These are phyloP conservation scores for Suillus tomentosus DNA, from an alignment of 768 basidiomycete genomes.

Conservation along the genomic window DNA sequence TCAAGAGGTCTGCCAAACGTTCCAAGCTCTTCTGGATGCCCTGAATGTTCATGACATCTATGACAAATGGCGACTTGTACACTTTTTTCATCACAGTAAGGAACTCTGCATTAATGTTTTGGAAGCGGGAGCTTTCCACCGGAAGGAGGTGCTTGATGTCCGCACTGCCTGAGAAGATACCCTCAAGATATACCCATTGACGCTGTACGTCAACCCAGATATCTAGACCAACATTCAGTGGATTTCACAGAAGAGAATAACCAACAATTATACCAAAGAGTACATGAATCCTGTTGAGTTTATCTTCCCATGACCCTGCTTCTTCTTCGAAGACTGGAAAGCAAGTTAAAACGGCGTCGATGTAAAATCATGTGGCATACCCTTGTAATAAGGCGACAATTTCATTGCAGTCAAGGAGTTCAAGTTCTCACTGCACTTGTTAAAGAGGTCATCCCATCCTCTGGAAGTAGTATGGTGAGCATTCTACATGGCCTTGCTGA, in stretches of 20 bases:
- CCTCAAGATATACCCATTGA: slow-evolving; percentile 99
- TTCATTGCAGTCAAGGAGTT: slow-evolving; percentile 98
- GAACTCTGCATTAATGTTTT: slow-evolving; percentile 98
- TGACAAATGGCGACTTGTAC: slow-evolving; percentile 96
- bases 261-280: slow-evolving; percentile 72
- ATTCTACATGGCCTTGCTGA: background rate
- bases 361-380: slow-evolving; percentile 38
- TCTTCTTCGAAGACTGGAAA: slow-evolving; percentile 84
- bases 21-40: slow-evolving; percentile 97
- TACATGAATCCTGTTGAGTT: slow-evolving; percentile 93
- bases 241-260: background rate
- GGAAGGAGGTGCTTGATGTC: slow-evolving; percentile 99
- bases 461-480: slow-evolving; percentile 40
- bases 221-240: slow-evolving; percentile 48
- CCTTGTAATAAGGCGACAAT: slow-evolving; percentile 97
- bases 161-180: slow-evolving; percentile 99
- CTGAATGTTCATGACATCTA: slow-evolving; percentile 95
- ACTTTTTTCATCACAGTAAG: slow-evolving; percentile 99
- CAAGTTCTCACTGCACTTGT: slow-evolving; percentile 95
- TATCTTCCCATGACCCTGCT: slow-evolving; percentile 95
- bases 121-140: slow-evolving; percentile 95
- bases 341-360: slow-evolving; percentile 10
- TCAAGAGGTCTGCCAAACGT: slow-evolving; percentile 91
- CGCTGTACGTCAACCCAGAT: slow-evolving; percentile 99
- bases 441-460: slow-evolving; percentile 97